Evolutionary conservation across 192 early-diverging fungal species (phyloP).

Genomic region (Coemansia asiatica): DNA sequence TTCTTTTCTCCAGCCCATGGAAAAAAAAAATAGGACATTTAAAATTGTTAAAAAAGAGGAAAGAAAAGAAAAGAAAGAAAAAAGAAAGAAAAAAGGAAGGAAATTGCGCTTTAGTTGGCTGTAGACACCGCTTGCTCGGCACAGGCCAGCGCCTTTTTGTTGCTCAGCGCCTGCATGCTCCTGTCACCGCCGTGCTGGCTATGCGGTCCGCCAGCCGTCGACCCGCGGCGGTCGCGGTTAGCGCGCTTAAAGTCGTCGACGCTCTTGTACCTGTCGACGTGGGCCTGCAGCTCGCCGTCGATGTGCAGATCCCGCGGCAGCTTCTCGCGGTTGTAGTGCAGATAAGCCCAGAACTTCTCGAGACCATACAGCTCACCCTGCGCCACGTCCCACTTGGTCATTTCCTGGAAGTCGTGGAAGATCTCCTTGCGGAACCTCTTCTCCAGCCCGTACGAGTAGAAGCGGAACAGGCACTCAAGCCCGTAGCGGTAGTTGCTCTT

Average conservation of each 20-base stretch:
- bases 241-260: constrained; percentile 60
- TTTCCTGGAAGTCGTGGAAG: constrained; percentile 84
- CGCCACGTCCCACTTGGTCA: constrained; percentile 73
- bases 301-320: constrained; percentile 61
- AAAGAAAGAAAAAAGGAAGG: background rate
- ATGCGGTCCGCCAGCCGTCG: constrained; percentile 14
- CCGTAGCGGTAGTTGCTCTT: constrained; percentile 86
- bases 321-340: constrained; percentile 87
- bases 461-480: constrained; percentile 96
- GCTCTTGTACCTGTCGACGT: constrained; percentile 66
- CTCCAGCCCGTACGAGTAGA: constrained; percentile 95
- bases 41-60: too few relatives aligned
- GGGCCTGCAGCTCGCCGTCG: constrained; percentile 56
- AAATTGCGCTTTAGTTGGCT: background rate
- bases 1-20: too few relatives aligned
- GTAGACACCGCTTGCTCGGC: constrained; percentile 31
- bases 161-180: constrained; percentile 26
- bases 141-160: constrained; percentile 38
- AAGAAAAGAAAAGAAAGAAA: constrained; percentile 5
- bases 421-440: constrained; percentile 81
- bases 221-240: constrained; percentile 42
- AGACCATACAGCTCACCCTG: constrained; percentile 82
- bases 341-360: constrained; percentile 96
- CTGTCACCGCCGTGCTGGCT: background rate
- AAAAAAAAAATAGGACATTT: too few relatives aligned